A percentile compares a stretch with the other conserved stretches of the same genome.
Conservation (phyloP, 179 eudicot genomes). For the Drosera spatulata region DNA sequence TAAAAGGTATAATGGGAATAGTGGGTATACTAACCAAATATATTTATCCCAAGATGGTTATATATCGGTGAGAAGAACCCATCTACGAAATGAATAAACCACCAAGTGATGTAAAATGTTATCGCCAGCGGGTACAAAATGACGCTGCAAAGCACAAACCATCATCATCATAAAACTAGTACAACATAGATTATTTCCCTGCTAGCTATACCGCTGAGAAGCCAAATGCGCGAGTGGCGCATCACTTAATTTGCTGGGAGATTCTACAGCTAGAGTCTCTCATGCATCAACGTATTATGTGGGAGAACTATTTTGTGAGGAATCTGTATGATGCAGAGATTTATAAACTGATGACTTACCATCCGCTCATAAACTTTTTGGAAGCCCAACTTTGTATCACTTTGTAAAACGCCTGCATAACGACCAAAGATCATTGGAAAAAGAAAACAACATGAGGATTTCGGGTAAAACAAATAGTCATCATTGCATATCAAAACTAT, state of each 20-base stretch:
- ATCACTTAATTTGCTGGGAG: too few species aligned
- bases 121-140: slow-evolving; percentile 32
- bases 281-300: too few species aligned
- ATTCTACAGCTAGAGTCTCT: too few species aligned
- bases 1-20: not conserved
- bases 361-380: slow-evolving; percentile 93
- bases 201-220: too few species aligned
- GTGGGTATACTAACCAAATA: slow-evolving; percentile 28
- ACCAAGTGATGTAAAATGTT: slow-evolving; percentile 36
- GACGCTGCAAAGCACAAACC: slow-evolving; percentile 20
- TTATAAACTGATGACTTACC: slow-evolving; percentile 23
- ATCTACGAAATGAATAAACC: slow-evolving; percentile 37
- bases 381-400: slow-evolving; percentile 82
- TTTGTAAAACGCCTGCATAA: slow-evolving; percentile 53
- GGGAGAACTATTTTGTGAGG: too few species aligned
- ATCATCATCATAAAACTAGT: too few species aligned
- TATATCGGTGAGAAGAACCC: slow-evolving; percentile 40
- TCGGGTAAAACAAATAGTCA: too few species aligned
- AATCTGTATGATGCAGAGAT: not conserved
- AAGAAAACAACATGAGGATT: too few species aligned
- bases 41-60: slow-evolving; percentile 30
- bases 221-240: too few species aligned
- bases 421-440: too few species aligned
- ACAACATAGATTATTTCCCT: too few species aligned
- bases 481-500: too few species aligned